These are phyloP conservation scores for Protomyces pachydermus DNA, from an alignment of 1,139 yeast species.

Conservation along the genomic window DNA sequence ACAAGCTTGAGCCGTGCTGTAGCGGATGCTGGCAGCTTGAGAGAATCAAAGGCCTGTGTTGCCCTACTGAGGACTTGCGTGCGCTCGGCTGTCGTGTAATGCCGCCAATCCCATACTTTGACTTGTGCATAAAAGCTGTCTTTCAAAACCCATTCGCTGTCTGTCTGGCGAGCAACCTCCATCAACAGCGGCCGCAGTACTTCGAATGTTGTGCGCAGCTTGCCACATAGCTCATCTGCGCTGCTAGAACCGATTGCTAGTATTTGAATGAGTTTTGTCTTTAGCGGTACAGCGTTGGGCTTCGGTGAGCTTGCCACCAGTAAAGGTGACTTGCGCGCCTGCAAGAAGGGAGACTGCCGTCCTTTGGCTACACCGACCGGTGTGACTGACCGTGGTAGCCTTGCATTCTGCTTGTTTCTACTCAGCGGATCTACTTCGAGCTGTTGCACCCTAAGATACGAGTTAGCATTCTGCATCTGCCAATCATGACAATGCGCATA, in stretches of 20 bases:
- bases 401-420: neutral
- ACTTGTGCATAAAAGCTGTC: slow-evolving; percentile 37
- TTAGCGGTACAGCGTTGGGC: neutral
- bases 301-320: slow-evolving; percentile 16
- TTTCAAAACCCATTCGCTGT: slow-evolving; percentile 32
- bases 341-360: slow-evolving; percentile 13
- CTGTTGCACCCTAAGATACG: slow-evolving; percentile 5
- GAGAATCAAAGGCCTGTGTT: slow-evolving; percentile 37
- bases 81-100: slow-evolving; percentile 38
- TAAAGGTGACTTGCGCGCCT: slow-evolving; percentile 22
- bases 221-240: slow-evolving; percentile 1
- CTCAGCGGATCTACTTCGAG: neutral
- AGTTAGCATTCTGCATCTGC: neutral
- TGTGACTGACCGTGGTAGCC: too few relatives aligned
- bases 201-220: slow-evolving; percentile 7
- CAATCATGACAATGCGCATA: neutral
- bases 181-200: slow-evolving; percentile 2
- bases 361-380: neutral
- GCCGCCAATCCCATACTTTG: slow-evolving; percentile 41
- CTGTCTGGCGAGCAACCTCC: slow-evolving; percentile 3
- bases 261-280: slow-evolving; percentile 12
- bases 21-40: slow-evolving; percentile 32
- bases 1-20: slow-evolving; percentile 2
- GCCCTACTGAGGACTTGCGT: slow-evolving; percentile 37
- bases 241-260: slow-evolving; percentile 16